Conservation (phyloP, 176 grass and related monocot genomes). For the Cenchrus fungigraminus region DNA sequence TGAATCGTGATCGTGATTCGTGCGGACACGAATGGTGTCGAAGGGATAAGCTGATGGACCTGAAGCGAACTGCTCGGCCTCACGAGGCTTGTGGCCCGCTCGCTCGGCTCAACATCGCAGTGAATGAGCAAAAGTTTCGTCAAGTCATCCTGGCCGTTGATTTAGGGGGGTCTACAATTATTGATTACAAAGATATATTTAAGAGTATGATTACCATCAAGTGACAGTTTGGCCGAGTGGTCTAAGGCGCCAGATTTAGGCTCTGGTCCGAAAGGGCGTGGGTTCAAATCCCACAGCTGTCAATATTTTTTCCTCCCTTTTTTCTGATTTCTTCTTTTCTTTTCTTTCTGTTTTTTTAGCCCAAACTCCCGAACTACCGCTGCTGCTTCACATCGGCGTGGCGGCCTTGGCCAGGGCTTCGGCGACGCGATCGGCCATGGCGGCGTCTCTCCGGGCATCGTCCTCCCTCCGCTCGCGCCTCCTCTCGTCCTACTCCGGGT, state of each 20-base stretch:
- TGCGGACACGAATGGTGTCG: background rate
- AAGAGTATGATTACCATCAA: fast-evolving
- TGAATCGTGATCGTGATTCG: background rate
- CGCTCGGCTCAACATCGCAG: background rate
- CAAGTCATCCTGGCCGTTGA: background rate
- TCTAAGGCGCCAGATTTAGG: constrained; percentile 99
- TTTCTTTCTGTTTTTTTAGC: background rate
- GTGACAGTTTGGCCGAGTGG: constrained; percentile 97
- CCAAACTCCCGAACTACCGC: background rate
- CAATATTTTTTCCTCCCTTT: background rate
- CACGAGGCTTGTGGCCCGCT: background rate
- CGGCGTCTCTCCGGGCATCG: constrained; percentile 47
- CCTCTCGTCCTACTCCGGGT: constrained; percentile 28
- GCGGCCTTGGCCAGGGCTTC: constrained; percentile 22
- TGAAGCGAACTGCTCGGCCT: background rate
- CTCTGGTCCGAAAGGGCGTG: constrained; percentile 99
- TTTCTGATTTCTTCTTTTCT: background rate
- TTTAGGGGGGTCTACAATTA: too few relatives aligned
- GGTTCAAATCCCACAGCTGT: constrained; percentile 99
- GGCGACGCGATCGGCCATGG: constrained; percentile 52
- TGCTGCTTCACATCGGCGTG: background rate
- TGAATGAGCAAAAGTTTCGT: background rate
- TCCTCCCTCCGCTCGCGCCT: constrained; percentile 58
- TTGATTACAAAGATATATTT: too few relatives aligned
- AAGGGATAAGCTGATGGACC: constrained; percentile 37